Evolutionary conservation across 2,329 filamentous ascomycete species (phyloP), one percentile per base, ranked within the genome.

Genomic region (Botrytis cinerea): DNA sequence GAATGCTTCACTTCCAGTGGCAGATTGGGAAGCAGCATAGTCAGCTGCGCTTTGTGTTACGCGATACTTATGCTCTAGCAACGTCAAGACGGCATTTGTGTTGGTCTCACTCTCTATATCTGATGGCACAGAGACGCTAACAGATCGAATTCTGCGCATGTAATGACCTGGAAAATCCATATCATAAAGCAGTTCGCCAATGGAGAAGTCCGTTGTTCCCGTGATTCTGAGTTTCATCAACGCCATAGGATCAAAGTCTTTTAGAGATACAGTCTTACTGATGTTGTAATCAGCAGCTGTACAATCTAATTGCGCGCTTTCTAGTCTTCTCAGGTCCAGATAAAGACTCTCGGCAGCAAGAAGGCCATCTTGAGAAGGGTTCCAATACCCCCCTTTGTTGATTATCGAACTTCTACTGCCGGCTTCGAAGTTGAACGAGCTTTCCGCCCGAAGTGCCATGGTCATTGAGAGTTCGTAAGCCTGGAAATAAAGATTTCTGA

Each of bases 121-220:
- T 25, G 57, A 64, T 18, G 73, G 70, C 12, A 74, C 48, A 1
- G 70, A 64, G 25, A 74, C 54, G n/a, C 45, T 28, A 14, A 74
- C 28, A 18, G 32, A 73, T 18, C 45, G 22, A 20, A 74, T 73
- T 16, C 73, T 71, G 18, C 73, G 70, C 73, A 74, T 74, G 40
- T 73, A 74, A 32, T 74, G 73, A 2, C 70, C 64, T 0, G 73
- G 73, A 40, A 73, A 74, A 40, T 74, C 73, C 54, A 73, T 63
- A 45, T 74, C 73, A 48, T 70, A 74, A 28, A 73, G 67, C n/a
- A 66, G 60, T 45, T 74, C 73, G 43, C 45, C 46, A 14, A 74
- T 40, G 7, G 68, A 71, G n/a, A 74, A 70, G 32, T 74, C 73
- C 40, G 61, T 70, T n/a, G 22, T 38, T 35, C 73, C 73, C 18